Conservation (phyloP, 352 stramenopile genomes). For the Globisporangium cystogenes region DNA sequence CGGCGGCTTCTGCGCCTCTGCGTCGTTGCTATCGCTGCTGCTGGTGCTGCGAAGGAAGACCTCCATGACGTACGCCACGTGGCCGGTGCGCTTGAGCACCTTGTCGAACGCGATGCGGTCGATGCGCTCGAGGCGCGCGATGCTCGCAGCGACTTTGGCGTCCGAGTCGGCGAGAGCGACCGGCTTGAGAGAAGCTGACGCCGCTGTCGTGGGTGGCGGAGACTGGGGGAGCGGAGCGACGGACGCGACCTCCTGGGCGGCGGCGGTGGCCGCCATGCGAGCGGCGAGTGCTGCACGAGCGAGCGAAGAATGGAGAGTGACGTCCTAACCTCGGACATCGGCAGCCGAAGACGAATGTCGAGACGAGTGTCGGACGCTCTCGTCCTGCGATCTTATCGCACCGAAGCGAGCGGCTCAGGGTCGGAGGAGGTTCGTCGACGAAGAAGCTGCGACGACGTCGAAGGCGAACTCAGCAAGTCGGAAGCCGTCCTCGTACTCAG, state of each 20-base stretch:
- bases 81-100: conserved; percentile 10
- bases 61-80: conserved; percentile 12
- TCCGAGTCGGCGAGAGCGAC: neutral
- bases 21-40: no score
- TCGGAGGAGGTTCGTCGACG: no score
- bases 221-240: neutral
- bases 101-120: conserved; percentile 10
- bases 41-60: conserved; percentile 9
- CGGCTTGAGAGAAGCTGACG: neutral
- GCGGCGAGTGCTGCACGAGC: neutral
- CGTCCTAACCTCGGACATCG: no score
- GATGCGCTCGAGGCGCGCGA: conserved; percentile 6
- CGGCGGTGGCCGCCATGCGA: neutral
- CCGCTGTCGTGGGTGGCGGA: neutral
- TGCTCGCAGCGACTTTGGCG: conserved; percentile 2
- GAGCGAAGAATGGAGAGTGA: neutral
- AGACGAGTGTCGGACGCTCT: no score
- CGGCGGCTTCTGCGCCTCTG: neutral
- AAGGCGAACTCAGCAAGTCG: no score
- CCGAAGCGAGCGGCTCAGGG: no score
- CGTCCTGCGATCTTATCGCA: no score
- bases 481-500: no score
- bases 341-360: no score
- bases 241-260: neutral
- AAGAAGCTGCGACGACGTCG: no score